phyloP scores from a whole-genome alignment of 2,329 filamentous ascomycete genomes.

The Fusarium begoniae region DNA sequence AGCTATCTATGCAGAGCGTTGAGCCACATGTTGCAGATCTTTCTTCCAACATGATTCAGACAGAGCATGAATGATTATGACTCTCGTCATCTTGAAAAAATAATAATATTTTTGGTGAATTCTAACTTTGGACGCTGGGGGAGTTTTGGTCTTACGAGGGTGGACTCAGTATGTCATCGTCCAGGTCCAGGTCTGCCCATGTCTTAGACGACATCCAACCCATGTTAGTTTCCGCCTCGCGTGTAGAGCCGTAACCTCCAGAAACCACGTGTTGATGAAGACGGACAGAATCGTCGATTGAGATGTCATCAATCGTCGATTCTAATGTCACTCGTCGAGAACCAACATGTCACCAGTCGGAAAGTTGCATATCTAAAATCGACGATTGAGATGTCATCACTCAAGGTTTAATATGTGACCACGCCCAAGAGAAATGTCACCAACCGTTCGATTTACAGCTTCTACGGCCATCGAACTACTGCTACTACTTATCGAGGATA shows the following conservation, averaged over 20 bases:
- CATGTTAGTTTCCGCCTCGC: neutral
- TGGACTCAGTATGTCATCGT: neutral
- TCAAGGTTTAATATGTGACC: neutral
- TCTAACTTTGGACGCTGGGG: neutral
- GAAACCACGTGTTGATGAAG: neutral
- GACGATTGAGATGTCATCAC: neutral
- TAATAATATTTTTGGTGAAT: neutral
- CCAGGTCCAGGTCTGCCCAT: neutral
- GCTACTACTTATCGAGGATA: neutral
- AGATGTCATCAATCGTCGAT: neutral
- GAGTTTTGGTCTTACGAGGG: neutral
- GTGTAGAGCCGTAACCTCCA: neutral
- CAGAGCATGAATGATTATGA: neutral
- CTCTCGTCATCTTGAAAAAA: neutral
- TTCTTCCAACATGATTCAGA: conserved; percentile 6
- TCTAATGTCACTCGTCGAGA: neutral
- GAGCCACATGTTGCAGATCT: conserved; percentile 22
- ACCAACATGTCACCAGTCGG: neutral
- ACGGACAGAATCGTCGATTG: neutral
- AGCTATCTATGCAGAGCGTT: conserved; percentile 20
- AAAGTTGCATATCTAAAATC: neutral
- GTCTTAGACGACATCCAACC: neutral
- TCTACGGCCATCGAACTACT: neutral
- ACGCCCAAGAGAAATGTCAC: neutral
- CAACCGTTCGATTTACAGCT: neutral